Evolutionary conservation across 345 rosid species (phyloP).

Genomic region (Populus alba): DNA sequence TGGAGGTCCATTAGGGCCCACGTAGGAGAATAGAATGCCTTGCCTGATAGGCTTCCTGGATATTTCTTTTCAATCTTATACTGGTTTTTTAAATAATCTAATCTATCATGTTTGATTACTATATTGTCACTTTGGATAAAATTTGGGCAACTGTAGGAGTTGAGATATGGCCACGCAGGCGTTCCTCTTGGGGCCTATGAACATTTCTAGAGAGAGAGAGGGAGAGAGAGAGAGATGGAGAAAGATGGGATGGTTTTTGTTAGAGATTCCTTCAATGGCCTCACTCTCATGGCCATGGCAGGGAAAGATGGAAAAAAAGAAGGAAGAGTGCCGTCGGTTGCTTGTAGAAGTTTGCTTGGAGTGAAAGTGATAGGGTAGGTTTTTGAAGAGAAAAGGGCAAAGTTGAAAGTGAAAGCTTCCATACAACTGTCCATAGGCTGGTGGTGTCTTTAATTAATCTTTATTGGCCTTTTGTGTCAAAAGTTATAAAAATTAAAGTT

Average conservation of each 20-base stretch:
- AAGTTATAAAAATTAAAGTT: not conserved
- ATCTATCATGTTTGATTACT: not conserved
- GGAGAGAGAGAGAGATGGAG: not conserved
- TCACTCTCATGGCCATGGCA: not conserved
- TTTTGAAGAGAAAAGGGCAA: not conserved
- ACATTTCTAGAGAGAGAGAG: not conserved
- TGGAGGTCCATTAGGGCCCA: constrained; percentile 37
- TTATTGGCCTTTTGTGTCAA: not conserved
- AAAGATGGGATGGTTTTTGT: not conserved
- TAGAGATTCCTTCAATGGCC: constrained; percentile 6
- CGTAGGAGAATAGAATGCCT: constrained; percentile 16
- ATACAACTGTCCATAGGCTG: constrained; percentile 25
- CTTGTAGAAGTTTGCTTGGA: constrained; percentile 35
- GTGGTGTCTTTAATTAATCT: not conserved
- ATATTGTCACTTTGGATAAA: not conserved
- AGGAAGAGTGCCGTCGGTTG: constrained; percentile 10
- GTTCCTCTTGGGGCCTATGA: not conserved
- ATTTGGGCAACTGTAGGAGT: not conserved
- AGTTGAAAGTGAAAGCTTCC: constrained; percentile 9
- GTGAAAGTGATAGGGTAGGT: constrained; percentile 14
- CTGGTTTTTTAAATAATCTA: not conserved
- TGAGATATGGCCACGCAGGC: not conserved
- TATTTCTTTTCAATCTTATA: constrained; percentile 25
- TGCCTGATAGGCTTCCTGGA: constrained; percentile 4
- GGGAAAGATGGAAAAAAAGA: not conserved